Evolutionary conservation across 352 stramenopile genomes (phyloP), one percentile per base, ranked within the genome.

Genomic region (Phytophthora aleatoria): DNA sequence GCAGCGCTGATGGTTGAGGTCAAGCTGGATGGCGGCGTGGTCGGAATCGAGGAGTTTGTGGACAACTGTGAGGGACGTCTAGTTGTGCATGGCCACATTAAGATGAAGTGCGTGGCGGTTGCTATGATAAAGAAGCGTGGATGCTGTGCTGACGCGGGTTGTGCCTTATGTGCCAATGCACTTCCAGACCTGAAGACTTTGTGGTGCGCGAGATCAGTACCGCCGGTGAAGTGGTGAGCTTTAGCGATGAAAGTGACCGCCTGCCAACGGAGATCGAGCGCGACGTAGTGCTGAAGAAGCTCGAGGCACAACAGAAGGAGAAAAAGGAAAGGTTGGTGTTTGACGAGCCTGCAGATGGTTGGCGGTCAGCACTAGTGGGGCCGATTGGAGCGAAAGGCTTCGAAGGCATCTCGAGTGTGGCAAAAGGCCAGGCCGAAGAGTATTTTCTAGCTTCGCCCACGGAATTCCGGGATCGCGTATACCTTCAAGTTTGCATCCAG

Each of bases 401-500:
- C 10, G 35, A 30, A 4, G 20, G 57, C 0, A 48, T 88, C 5
- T 67, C 70, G 10, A 41, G 15, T 9, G 62, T 92, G 13, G 57
- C 54, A 0, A 57, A 44, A 0, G 48, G 77, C 2, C 30, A 68
- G n/a, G 39, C 28, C 5, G 33, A 71, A 0, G 60, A 77, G 5
- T 73, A 57, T 6, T 43, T 79, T 6, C 9, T 90, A 26, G 50
- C 63, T 1, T 71, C 80, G 0, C 86, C 86, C 2, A 59, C 1
- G 0, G 73, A 86, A 33, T 87, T 91, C 10, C 54, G 50, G 26
- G 76, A 92, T 30, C 83, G 85, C 15, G 77, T 92, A 31, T 86
- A 78, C 28, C 64, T 92, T 24, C 79, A 91, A 63, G 70, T 90
- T 30, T 92, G 81, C 64, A 90, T 92, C 38, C 86, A 41, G 35